A percentile compares a stretch with the other conserved stretches of the same genome.
phyloP scores from a whole-genome alignment of 148 eudicot genomes.

The Nepenthes gracilis region DNA sequence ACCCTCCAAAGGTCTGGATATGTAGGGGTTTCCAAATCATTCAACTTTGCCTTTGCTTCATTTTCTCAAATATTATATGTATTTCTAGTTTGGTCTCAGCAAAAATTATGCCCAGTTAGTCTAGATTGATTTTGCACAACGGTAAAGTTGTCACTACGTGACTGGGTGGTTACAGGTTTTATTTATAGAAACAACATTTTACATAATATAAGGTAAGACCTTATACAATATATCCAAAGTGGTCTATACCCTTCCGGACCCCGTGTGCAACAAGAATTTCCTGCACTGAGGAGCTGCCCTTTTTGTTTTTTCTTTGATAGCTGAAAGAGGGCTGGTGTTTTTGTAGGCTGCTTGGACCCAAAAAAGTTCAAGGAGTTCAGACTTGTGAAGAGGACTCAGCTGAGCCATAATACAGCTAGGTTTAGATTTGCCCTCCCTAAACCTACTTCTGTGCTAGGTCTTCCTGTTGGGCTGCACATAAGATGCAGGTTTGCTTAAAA shows the following conservation, averaged over 20 bases:
- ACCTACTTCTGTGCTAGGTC: conserved; percentile 30
- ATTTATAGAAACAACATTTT: no score
- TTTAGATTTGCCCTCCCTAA: conserved; percentile 33
- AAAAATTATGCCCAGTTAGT: neutral
- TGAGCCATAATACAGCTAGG: conserved; percentile 29
- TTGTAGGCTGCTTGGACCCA: conserved; percentile 29
- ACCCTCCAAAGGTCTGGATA: conserved; percentile 19
- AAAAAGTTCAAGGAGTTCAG: conserved; percentile 26
- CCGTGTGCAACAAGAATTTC: no score
- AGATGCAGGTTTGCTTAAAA: conserved; percentile 26
- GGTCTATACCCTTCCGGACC: no score
- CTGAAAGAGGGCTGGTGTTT: neutral
- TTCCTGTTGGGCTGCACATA: conserved; percentile 33
- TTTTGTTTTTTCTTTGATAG: no score
- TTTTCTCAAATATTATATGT: neutral
- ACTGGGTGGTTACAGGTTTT: no score
- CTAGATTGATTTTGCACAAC: no score
- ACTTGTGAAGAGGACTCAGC: conserved; percentile 23
- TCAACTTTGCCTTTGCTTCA: no score
- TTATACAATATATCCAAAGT: no score
- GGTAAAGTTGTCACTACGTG: neutral
- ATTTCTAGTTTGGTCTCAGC: neutral
- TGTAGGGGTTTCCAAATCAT: no score
- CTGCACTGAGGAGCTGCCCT: no score
- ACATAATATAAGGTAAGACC: no score